Base-by-base conservation (phyloP, 2,329 filamentous ascomycete species). In the Emmonsia crescens region DNA sequence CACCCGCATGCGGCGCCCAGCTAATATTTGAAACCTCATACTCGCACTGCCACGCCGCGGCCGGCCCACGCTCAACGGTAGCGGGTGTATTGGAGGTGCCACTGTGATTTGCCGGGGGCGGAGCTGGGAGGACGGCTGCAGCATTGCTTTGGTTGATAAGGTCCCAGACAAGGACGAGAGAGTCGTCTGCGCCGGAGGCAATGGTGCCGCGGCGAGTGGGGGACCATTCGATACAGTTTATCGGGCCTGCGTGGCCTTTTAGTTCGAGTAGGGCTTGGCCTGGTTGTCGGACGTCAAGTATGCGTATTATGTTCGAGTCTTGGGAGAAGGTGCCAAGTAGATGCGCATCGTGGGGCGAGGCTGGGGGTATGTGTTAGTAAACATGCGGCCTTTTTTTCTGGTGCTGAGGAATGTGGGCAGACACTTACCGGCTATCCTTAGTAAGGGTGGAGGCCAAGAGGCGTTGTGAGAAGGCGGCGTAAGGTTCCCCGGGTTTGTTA, bases 171-270 rank as follows among this genome's bases (percentile, higher is more conserved):
- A 97, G 81, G 1, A 97, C 93, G 67, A 94, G 84, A 65, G 86
- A 93, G 74, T 99, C 94, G 70, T 99, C 94, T 5, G 83, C 94
- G 40, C 94, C 94, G 0, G 91, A 96, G 19, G 93, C 93, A 21
- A 99, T 83, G 66, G 92, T 89, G 29, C 94, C 94, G 68, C 94
- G 83, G 63, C 92, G 84, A 61, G 85, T 84, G 0, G 91, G 93
- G 9, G 91, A 96, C 94, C 94, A 99, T 77, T 99, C 94, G 63
- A 97, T 89, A 70, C 89, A 94, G 76, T 96, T 97, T 62, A 99
- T 83, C 8, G 90, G 77, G 4, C 90, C 89, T 27, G 85, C 84
- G 72, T 99, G 93, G 27, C 94, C 94, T 56, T 89, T 89, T 44
- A 99, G 85, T 73, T 99, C 94, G 31, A 99, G 84, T 4, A 99